phyloP scores from a whole-genome alignment of 73 alveolate genomes.

The Urostyla sp. region DNA sequence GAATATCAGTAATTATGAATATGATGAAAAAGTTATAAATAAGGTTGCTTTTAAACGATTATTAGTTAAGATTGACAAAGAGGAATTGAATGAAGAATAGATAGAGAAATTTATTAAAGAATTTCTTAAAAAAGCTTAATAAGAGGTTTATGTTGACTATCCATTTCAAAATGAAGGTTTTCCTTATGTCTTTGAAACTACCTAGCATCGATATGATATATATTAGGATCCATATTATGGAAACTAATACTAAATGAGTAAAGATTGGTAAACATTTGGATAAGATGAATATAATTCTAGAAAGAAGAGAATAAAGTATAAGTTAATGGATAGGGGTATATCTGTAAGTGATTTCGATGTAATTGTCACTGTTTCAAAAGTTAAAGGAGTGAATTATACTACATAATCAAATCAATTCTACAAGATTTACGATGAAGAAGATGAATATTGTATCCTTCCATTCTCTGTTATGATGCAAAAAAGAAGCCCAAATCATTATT shows the following conservation, averaged over 20 bases:
- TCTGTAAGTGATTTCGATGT: slow-evolving; percentile 3
- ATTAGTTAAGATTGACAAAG: slow-evolving; percentile 4
- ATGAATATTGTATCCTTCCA: slow-evolving; percentile 4
- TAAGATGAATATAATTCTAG: background rate
- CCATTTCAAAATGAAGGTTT: slow-evolving; percentile 43
- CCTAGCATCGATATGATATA: background rate
- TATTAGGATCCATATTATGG: slow-evolving; percentile 12
- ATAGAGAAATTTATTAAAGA: slow-evolving; percentile 20
- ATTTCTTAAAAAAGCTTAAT: background rate
- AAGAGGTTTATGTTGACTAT: slow-evolving; percentile 26
- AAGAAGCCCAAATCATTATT: slow-evolving; percentile 48
- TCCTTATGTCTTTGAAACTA: slow-evolving; percentile 27
- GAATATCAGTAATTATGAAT: background rate
- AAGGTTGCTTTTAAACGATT: slow-evolving; percentile 21
- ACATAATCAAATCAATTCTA: background rate
- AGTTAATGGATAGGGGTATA: slow-evolving; percentile 4
- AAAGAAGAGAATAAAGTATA: background rate
- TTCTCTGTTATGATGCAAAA: background rate
- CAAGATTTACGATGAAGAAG: background rate
- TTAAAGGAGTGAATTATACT: slow-evolving; percentile 8
- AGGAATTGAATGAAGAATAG: background rate
- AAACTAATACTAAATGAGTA: background rate
- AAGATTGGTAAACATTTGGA: background rate
- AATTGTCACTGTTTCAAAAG: slow-evolving; percentile 2
- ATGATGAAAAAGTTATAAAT: slow-evolving; percentile 42